A percentile compares a stretch with the other conserved stretches of the same genome.
Evolutionary conservation across 2,329 filamentous ascomycete genomes (phyloP).

Genomic region (Nothomitra cinnamomea): DNA sequence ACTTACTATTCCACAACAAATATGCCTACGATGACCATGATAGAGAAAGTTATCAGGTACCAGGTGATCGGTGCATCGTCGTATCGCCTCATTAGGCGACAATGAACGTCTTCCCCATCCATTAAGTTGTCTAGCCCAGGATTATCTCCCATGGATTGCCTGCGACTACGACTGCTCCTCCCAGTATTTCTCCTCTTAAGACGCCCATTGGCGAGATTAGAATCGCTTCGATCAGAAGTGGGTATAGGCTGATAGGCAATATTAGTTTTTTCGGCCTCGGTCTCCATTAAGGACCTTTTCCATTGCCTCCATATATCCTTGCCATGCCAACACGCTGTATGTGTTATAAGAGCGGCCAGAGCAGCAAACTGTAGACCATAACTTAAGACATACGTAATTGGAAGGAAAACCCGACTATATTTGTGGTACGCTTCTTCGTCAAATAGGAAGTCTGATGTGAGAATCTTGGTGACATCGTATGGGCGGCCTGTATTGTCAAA

Average conservation of each 20-base stretch:
- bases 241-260: constrained; percentile 36
- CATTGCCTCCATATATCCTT: constrained; percentile 66
- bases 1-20: constrained; percentile 72
- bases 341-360: constrained; percentile 60
- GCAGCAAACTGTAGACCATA: constrained; percentile 79
- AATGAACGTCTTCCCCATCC: constrained; percentile 65
- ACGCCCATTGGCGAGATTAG: constrained; percentile 8
- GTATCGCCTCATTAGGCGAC: constrained; percentile 67
- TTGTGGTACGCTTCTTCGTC: constrained; percentile 56
- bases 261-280: constrained; percentile 30
- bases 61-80: constrained; percentile 65
- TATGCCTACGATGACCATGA: constrained; percentile 63
- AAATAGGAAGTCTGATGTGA: constrained; percentile 63
- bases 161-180: not conserved
- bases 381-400: constrained; percentile 74
- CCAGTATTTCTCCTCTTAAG: not conserved
- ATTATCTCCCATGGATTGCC: constrained; percentile 17
- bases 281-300: constrained; percentile 50
- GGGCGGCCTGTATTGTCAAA: constrained; percentile 70
- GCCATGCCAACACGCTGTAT: constrained; percentile 73
- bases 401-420: constrained; percentile 74
- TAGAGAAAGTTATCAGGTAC: constrained; percentile 60
- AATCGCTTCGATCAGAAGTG: constrained; percentile 12
- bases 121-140: constrained; percentile 35
- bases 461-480: constrained; percentile 66